Percentiles rank a stretch among this genome's conserved stretches.
Evolutionary conservation across 345 rosid species (phyloP).

Genomic region (Gossypium arboreum): DNA sequence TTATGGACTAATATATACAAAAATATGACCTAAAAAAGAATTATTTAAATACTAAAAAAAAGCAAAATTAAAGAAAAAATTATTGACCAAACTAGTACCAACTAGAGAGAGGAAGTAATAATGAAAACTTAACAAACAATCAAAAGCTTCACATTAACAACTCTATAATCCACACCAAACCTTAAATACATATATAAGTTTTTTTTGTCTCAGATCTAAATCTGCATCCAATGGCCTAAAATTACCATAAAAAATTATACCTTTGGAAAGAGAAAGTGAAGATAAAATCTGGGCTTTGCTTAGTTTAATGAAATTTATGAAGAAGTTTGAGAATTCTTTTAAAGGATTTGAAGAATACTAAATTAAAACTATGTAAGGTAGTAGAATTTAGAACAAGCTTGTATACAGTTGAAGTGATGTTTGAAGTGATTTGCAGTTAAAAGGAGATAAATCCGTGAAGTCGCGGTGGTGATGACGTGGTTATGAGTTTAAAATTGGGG

Average conservation of each 20-base stretch:
- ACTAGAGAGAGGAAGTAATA: conserved; percentile 9
- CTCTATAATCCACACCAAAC: conserved; percentile 20
- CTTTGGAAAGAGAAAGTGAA: not conserved
- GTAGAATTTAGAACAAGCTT: not conserved
- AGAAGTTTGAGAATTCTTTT: not conserved
- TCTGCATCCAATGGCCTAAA: conserved; percentile 4
- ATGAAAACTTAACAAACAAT: conserved; percentile 29
- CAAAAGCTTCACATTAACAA: conserved; percentile 32
- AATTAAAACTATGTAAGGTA: not conserved
- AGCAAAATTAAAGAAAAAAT: not conserved
- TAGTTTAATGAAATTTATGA: not conserved
- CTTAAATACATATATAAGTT: not conserved
- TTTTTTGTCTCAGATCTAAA: conserved; percentile 32
- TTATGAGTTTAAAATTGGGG: not conserved
- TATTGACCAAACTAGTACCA: conserved; percentile 31
- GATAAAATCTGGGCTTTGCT: conserved; percentile 3
- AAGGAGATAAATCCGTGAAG: not conserved
- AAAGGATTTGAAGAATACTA: not conserved
- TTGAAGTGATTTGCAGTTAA: not conserved
- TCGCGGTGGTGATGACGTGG: not conserved
- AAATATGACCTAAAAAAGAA: not conserved
- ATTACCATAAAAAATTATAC: not conserved
- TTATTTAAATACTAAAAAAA: not conserved
- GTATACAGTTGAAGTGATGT: not conserved
- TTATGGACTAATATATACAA: conserved; percentile 28